Base-by-base conservation (phyloP, 441 rosid species). In the California macrophylla region DNA sequence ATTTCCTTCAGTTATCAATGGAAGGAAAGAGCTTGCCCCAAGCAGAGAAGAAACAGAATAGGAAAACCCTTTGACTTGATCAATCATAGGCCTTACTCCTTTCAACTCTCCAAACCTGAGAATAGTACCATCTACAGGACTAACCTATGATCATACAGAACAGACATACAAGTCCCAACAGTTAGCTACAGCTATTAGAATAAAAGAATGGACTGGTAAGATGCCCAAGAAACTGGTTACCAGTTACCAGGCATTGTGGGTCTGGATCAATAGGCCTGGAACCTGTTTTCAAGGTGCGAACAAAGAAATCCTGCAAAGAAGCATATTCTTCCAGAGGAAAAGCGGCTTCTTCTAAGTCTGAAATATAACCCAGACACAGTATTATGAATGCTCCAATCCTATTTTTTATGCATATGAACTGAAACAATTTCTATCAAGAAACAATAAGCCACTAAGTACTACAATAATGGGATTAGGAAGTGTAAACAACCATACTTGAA, bases 1-100 rank as follows among this genome's bases (percentile, higher is more conserved):
- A 21, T 82, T 72, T 66, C 81, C 84, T 72, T 79, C 86, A 69
- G 87, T 80, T 73, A 77, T 81, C 82, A 78, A 76, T 29, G 92
- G 93, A 78, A 88, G 89, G 18, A 87, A 75, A 69, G 93, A 74
- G 80, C 82, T 84, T 58, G 81, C 78, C 72, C 98, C 98, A 16
- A 94, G 97, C 82, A 94, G 96, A 73, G 98, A 83, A 15, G 85
- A 76, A 67, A 87, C 87, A 54, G 98, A 87, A 80, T 90, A 91
- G 66, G 97, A 87, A 82, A 82, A 84, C 68, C 97, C 98, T 85
- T 94, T 94, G 62, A 91, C 98, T 83, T 94, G 98, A 81, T 91
- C 94, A 73, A 94, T 90, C 91, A 83, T 84, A 64, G 96, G 90
- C 73, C 97, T 87, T 66, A 81, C 71, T 78, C 84, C 91, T 82